Evolutionary conservation across 225 moss, liverwort and hornwort species (phyloP), one percentile per base, ranked within the genome.

Genomic region (Lunularia cruciata): DNA sequence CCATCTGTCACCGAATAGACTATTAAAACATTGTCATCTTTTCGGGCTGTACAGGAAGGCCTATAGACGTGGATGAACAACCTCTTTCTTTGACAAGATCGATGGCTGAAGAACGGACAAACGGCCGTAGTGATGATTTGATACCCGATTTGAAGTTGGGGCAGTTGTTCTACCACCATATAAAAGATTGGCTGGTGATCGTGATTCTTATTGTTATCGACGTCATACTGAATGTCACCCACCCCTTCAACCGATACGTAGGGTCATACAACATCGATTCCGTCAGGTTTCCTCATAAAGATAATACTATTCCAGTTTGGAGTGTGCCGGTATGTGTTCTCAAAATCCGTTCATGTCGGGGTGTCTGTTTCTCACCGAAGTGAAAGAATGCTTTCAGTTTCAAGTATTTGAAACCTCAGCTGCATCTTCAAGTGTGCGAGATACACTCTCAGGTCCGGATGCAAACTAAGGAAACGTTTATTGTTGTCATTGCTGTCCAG

Each of bases 151-250:
- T 78, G 42, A 78, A 52, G 15, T 14, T 68, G 33, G 15, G 42
- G 37, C 54, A 30, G 36, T 63, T 84, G 25, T 5, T 91, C 20
- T 75, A 26, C 78, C 80, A 89, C 40, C 87, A 94, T 62, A 26
- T 89, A 53, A 83, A 86, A 27, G 94, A 94, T 54, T 94, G 94
- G 94, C 10, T 89, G 0, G 48, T 82, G 68, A 73, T 94, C 31
- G 51, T 58, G 0, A 60, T 91, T 8, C 70, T 89, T 78, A 66
- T 73, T 52, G 16, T 78, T 70, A 48, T 86, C 67, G 89, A 91
- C 70, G 72, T 79, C 5, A 6, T 81, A 27, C 72, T 89, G 59
- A 91, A 89, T 47, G 40, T 89, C 9, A 47, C 91, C 25, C 86
- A 86, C 13, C 89, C 89, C 25, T 88, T 77, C 65, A 30, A 79